phyloP scores from a whole-genome alignment of 140 eudicot genomes.

The Erigeron philadelphicus region DNA sequence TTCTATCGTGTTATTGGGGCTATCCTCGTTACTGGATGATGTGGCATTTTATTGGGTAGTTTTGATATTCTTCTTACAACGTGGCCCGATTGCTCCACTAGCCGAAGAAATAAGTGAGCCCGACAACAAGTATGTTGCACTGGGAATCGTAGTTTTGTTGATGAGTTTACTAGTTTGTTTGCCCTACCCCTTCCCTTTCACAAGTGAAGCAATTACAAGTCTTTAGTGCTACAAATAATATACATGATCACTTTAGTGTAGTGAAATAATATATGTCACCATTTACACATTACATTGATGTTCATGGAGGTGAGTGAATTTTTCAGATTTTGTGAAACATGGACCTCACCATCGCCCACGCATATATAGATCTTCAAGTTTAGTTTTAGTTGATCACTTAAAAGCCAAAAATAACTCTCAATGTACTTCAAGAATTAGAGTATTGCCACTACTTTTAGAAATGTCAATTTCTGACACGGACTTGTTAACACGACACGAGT shows the following conservation, averaged over 20 bases:
- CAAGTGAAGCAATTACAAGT: constrained; percentile 48
- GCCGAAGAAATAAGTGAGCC: constrained; percentile 84
- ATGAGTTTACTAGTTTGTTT: constrained; percentile 76
- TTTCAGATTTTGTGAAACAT: not conserved
- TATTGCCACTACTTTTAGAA: no score
- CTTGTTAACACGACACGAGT: no score
- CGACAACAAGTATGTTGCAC: constrained; percentile 54
- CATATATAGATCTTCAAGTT: no score
- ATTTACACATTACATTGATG: not conserved
- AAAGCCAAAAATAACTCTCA: no score
- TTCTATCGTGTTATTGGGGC: constrained; percentile 72
- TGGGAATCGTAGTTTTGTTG: constrained; percentile 67
- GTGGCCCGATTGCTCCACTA: constrained; percentile 93
- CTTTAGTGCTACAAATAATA: constrained; percentile 34
- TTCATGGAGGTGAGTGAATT: not conserved
- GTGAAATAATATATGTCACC: constrained; percentile 14
- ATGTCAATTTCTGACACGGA: no score
- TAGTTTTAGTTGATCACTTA: no score
- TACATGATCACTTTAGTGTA: constrained; percentile 17
- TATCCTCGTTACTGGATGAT: constrained; percentile 70
- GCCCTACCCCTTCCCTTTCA: constrained; percentile 91
- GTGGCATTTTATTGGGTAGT: constrained; percentile 99
- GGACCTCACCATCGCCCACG: no score
- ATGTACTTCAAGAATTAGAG: no score
- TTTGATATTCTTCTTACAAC: constrained; percentile 83